Evolutionary conservation across 2,329 filamentous ascomycete species (phyloP), one percentile per base, ranked within the genome.

Genomic region (Colletotrichum brevisporum): DNA sequence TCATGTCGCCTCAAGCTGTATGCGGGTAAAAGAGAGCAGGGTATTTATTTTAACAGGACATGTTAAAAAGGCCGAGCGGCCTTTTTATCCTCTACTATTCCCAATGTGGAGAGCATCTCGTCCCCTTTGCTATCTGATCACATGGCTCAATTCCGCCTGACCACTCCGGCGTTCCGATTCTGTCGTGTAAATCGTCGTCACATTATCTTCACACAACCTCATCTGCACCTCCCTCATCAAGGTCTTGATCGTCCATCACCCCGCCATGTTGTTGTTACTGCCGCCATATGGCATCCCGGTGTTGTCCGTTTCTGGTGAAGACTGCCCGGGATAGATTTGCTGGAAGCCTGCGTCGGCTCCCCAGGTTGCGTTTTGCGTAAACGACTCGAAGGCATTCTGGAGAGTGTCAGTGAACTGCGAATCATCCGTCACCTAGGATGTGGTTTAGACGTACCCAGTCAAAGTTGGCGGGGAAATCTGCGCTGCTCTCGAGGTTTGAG

Each of bases 321-420:
- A 43, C 58, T 70, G 63, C 5, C 58, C 63, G 0, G 67, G 72
- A 79, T 69, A 78, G 4, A 76, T 80, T 70, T 88, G 83, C 61
- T 85, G 83, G 72, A 88, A 86, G 16, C 83, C 82, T 65, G 85
- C 83, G 39, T 88, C 86, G 3, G 81, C 78, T 27, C 83, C 85
- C 82, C 86, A 89, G 50, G 83, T 84, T 15, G 85, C 83, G n/a
- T 77, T 83, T 60, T 90, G 88, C 0, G 87, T 83, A 70, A 86
- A 89, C 59, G 83, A 88, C 69, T 90, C 87, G 55, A 90, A 85
- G 13, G 85, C 84, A 51, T 84, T 84, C 88, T 89, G 60, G 43
- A 55, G 5, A 36, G 9, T 27, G 71, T 80, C 69, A 83, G 55
- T n/a, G 15, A n/a, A 15, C 41, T 15, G 5, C 10, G 31, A 43